phyloP scores from a whole-genome alignment of 2,329 filamentous ascomycete genomes.

The Thielaviopsis populi region DNA sequence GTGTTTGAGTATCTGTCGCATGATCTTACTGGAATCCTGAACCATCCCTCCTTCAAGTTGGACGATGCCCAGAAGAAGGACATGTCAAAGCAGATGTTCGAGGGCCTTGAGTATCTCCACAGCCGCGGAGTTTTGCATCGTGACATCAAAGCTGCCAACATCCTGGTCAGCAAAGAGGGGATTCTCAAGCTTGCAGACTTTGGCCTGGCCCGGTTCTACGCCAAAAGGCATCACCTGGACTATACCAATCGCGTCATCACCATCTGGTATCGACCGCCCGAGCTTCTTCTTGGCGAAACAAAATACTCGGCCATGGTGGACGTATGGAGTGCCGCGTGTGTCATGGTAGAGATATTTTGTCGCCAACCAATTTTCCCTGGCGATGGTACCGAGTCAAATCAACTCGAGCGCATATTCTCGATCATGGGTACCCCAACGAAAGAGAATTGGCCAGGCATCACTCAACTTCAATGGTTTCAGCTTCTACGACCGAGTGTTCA shows the following conservation, averaged over 20 bases:
- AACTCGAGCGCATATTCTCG: conserved; percentile 92
- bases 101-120: conserved; percentile 87
- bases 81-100: conserved; percentile 80
- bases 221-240: conserved; percentile 77
- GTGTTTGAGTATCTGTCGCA: conserved; percentile 97
- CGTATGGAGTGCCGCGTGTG: conserved; percentile 94
- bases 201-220: conserved; percentile 88
- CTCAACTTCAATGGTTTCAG: conserved; percentile 97
- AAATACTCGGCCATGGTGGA: conserved; percentile 82
- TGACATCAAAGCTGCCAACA: conserved; percentile 97
- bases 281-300: conserved; percentile 80
- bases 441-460: conserved; percentile 71
- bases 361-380: conserved; percentile 87
- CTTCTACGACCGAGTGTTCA: conserved; percentile 66
- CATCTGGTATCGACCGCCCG: conserved; percentile 91
- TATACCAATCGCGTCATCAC: conserved; percentile 98
- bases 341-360: conserved; percentile 93
- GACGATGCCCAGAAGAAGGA: conserved; percentile 82
- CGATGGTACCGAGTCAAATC: conserved; percentile 87
- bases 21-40: conserved; percentile 85
- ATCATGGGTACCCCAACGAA: conserved; percentile 77
- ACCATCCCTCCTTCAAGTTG: conserved; percentile 82
- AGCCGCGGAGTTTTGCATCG: conserved; percentile 85
- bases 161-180: conserved; percentile 79
- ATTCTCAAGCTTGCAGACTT: conserved; percentile 91